phyloP scores from a whole-genome alignment of 1,284 basidiomycete genomes.

The Fomitiporia mediterranea region DNA sequence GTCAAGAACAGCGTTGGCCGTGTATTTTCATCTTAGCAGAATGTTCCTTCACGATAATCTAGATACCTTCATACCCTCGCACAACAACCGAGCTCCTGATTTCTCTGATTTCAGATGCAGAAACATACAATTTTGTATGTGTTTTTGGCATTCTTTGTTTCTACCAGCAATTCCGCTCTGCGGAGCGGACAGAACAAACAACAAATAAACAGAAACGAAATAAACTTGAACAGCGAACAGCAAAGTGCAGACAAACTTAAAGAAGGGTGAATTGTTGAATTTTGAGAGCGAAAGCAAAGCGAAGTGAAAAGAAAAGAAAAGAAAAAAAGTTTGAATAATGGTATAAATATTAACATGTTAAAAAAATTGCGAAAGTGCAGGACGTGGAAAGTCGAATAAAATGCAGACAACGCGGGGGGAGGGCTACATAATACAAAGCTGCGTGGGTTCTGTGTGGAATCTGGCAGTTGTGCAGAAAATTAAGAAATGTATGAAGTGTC shows the following conservation, averaged over 20 bases:
- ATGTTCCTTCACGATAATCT: no score
- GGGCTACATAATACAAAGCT: slow-evolving; percentile 3
- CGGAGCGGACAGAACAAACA: slow-evolving; percentile 11
- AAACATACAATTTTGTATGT: neutral
- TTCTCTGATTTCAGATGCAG: no score
- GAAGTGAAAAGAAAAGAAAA: slow-evolving; percentile 14
- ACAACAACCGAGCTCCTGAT: no score
- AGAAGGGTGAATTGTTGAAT: slow-evolving; percentile 7
- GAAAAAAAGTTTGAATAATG: slow-evolving; percentile 21
- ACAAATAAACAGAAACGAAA: neutral
- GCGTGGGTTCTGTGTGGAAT: neutral
- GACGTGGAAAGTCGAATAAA: slow-evolving; percentile 3
- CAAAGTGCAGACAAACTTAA: slow-evolving; percentile 9
- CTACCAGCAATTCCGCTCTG: slow-evolving; percentile 9
- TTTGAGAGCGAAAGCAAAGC: slow-evolving; percentile 2
- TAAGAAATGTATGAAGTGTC: neutral
- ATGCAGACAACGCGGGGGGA: slow-evolving; percentile 1
- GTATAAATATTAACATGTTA: slow-evolving; percentile 19
- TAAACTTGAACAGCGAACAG: slow-evolving; percentile 11
- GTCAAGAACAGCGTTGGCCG: slow-evolving; percentile 79
- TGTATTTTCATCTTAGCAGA: slow-evolving; percentile 41
- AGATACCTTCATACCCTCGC: no score
- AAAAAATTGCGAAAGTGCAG: slow-evolving; percentile 10
- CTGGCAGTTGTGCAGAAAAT: slow-evolving; percentile 2
- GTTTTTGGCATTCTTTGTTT: neutral